Percentiles rank a stretch among this genome's conserved stretches.
Evolutionary conservation across 441 rosid species (phyloP).

Genomic region (Daphne laureola): DNA sequence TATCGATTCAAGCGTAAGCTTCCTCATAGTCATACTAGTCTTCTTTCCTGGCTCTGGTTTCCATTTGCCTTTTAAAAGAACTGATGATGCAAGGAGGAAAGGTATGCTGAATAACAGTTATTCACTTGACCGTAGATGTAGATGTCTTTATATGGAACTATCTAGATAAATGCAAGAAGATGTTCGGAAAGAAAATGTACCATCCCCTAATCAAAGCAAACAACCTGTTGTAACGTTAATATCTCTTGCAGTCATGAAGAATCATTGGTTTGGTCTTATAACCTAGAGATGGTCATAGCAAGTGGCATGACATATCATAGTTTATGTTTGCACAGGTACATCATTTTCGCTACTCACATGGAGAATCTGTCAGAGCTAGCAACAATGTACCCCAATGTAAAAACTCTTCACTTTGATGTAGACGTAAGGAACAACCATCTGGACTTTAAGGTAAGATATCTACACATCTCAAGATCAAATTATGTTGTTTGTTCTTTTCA

Average conservation of each 20-base stretch:
- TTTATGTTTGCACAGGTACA: slow-evolving; percentile 42
- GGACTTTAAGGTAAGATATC: slow-evolving; percentile 72
- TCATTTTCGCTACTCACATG: slow-evolving; percentile 92
- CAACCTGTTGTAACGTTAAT: no score
- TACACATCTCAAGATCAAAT: not conserved
- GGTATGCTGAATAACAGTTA: not conserved
- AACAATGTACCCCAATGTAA: slow-evolving; percentile 82
- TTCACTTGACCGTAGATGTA: no score
- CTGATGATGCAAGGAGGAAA: not conserved
- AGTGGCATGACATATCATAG: slow-evolving; percentile 1
- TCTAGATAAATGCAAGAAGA: no score
- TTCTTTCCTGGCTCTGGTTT: not conserved
- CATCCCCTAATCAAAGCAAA: no score
- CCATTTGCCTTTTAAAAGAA: not conserved
- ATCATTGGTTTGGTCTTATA: no score
- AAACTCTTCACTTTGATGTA: slow-evolving; percentile 77
- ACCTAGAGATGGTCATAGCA: not conserved
- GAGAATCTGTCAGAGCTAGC: slow-evolving; percentile 85
- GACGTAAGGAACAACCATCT: slow-evolving; percentile 63
- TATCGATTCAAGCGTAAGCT: slow-evolving; percentile 73
- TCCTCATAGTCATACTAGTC: not conserved
- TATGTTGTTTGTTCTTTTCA: no score
- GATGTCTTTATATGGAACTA: no score
- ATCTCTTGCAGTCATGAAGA: no score
- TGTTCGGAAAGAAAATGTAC: no score